Evolutionary conservation across 2,329 filamentous ascomycete species (phyloP), one percentile per base, ranked within the genome.

Genomic region (Huntiella omanensis): DNA sequence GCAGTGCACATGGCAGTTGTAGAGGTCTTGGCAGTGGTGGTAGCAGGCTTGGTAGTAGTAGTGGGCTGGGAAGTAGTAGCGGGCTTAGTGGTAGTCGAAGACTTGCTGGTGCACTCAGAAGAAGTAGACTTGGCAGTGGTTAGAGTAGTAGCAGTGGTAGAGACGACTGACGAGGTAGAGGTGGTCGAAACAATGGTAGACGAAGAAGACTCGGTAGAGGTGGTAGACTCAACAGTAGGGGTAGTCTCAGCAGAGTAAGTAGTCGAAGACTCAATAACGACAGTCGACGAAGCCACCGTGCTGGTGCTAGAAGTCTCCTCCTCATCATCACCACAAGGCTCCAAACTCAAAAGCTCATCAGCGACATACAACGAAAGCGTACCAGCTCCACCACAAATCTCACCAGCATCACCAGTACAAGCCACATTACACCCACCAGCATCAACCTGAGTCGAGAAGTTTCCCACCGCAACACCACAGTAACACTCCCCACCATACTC

Each of bases 381-480:
- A 19, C 54, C 51, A 11, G 56, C 51, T 12, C 68, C 68, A 54
- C 68, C 68, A 51, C 68, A 71, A 7, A 51, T 63, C 48, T 63
- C 50, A 36, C 43, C 52, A 1, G 51, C 40, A 51, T 73, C 61
- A 15, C 72, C 74, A 8, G 60, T 62, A 58, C 74, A 78, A 35
- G 66, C 56, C 54, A 67, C 65, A 50, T 62, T 60, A 57, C 74
- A 78, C 36, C 66, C 56, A 11, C 53, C 52, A 16, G 54, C 49
- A 42, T 60, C 55, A 8, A 61, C 63, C 32, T 59, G 54, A 32
- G 49, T 50, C 4, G 64, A 67, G 47, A 61, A 59, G 51, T 68
- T 68, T 35, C 69, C 71, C 33, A 75, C 60, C 22, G 75, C 64
- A 35, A 67, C 66, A 39, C 68, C 68, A 52, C 69, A 71, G 55